phyloP scores from a whole-genome alignment of 345 rosid genomes.

The Excoecaria agallocha region DNA sequence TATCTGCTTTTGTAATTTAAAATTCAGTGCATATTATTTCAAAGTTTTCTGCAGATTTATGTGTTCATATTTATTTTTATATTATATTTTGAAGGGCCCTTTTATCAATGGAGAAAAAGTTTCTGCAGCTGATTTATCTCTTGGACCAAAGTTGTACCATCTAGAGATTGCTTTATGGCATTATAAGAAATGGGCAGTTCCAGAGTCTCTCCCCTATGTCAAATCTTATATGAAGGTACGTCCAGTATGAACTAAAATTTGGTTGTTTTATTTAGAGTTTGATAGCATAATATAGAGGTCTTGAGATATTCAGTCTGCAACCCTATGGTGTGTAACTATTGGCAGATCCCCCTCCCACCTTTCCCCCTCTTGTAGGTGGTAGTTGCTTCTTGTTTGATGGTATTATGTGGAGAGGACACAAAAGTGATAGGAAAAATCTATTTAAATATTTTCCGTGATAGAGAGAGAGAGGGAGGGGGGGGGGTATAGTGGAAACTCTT shows the following conservation, averaged over 20 bases:
- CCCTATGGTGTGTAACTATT: background rate
- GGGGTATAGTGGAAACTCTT: background rate
- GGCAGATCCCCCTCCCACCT: too few species aligned
- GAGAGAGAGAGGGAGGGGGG: too few species aligned
- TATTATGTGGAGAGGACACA: too few species aligned
- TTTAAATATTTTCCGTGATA: too few species aligned
- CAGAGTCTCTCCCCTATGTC: conserved; percentile 64
- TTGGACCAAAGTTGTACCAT: conserved; percentile 77
- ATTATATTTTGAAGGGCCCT: conserved; percentile 57
- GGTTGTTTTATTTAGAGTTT: background rate
- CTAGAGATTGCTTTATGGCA: conserved; percentile 82
- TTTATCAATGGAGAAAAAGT: conserved; percentile 77
- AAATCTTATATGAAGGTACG: conserved; percentile 82
- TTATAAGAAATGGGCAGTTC: conserved; percentile 81
- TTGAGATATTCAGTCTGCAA: background rate
- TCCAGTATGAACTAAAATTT: background rate
- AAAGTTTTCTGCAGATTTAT: background rate
- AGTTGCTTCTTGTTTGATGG: background rate
- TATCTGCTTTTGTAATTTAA: background rate
- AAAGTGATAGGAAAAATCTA: too few species aligned
- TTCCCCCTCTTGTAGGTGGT: background rate
- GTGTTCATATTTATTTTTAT: background rate
- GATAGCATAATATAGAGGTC: background rate
- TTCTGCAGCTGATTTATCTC: conserved; percentile 82
- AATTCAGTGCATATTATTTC: background rate